Evolutionary conservation across 192 early-diverging fungal genomes (phyloP).

Genomic region (Cetraspora pellucida): DNA sequence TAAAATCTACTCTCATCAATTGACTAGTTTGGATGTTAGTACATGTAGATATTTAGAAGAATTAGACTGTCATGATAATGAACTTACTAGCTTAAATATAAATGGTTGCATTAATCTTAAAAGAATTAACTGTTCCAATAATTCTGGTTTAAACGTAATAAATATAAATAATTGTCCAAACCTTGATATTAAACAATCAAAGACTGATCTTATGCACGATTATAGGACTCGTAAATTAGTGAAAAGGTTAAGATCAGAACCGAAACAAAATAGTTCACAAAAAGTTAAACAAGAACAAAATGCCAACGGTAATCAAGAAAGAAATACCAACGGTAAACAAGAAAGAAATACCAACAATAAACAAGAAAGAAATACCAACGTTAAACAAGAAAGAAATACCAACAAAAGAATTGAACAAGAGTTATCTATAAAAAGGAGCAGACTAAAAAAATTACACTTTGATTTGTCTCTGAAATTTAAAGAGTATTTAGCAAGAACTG

Average conservation of each 20-base stretch:
- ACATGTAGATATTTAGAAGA: conserved; percentile 9
- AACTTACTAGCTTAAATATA: conserved; percentile 17
- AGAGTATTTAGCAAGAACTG: not conserved
- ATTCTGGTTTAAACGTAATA: not conserved
- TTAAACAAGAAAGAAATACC: not conserved
- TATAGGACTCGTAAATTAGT: not conserved
- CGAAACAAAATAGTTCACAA: not conserved
- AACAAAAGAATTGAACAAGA: not conserved
- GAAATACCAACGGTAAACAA: not conserved
- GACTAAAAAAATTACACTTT: not conserved
- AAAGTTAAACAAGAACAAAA: not conserved
- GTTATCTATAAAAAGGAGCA: not conserved
- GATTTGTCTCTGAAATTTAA: not conserved
- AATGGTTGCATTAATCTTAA: conserved; percentile 12
- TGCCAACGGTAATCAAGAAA: not conserved
- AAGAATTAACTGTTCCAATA: conserved; percentile 25
- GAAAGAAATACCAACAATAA: not conserved
- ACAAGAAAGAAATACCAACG: not conserved
- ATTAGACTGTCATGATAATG: conserved; percentile 20
- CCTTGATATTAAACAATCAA: too few relatives aligned
- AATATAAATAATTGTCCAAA: too few relatives aligned
- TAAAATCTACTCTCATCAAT: not conserved
- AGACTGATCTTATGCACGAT: conserved; percentile 4
- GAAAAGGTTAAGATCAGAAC: not conserved
- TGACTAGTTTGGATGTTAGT: conserved; percentile 16